phyloP scores from a whole-genome alignment of 2,329 filamentous ascomycete genomes.

The Calonectria fujianensis region DNA sequence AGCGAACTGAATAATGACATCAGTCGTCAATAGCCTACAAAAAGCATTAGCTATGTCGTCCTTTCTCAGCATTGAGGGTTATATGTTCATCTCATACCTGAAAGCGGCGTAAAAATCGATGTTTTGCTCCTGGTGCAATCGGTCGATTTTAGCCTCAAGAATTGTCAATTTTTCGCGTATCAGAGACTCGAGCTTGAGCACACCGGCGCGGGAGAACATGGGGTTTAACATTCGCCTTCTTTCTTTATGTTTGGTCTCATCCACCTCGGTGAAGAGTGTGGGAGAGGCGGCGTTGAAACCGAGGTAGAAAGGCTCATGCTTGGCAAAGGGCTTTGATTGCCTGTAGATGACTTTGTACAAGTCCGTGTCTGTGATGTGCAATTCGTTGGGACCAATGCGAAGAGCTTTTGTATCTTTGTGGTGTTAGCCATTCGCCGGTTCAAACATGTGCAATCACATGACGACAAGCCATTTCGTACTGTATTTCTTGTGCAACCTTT shows the following conservation, averaged over 20 bases:
- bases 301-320: conserved; percentile 1
- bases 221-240: neutral
- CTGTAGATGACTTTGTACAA: conserved; percentile 19
- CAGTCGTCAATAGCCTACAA: neutral
- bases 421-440: neutral
- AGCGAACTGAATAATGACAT: conserved; percentile 9
- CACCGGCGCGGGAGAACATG: conserved; percentile 13
- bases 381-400: conserved; percentile 1
- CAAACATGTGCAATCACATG: neutral
- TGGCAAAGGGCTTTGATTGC: conserved; percentile 3
- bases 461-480: neutral
- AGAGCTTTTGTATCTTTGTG: neutral
- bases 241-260: neutral
- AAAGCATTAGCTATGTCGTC: neutral
- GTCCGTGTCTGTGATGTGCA: conserved; percentile 5
- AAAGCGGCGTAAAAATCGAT: conserved; percentile 5
- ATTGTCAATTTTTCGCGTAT: conserved; percentile 4
- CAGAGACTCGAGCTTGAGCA: neutral
- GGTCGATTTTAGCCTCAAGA: conserved; percentile 1
- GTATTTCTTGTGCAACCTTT: conserved; percentile 14
- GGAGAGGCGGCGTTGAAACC: conserved; percentile 7
- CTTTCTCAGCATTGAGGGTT: neutral
- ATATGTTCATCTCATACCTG: neutral
- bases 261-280: neutral
- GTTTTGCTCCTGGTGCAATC: neutral